Conservation (phyloP, 257 asterid species). For the Solanum rostratum region DNA sequence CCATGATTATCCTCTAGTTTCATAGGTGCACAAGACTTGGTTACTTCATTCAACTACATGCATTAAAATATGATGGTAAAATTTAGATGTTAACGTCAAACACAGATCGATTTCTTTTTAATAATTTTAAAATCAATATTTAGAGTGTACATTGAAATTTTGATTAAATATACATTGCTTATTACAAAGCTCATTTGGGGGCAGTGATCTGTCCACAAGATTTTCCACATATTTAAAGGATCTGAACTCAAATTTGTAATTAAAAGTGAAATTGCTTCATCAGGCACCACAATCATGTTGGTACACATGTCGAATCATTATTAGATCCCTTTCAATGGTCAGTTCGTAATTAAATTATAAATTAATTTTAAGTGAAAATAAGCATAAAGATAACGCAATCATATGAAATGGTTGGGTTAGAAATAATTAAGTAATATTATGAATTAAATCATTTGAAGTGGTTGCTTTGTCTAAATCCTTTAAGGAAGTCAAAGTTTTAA, state of each 20-base stretch:
- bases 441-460: neutral
- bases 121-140: too few species aligned
- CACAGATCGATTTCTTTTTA: too few species aligned
- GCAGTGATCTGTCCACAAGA: too few species aligned
- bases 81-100: neutral
- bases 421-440: neutral
- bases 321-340: neutral
- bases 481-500: neutral
- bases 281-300: too few species aligned
- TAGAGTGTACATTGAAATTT: too few species aligned
- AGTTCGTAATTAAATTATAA: neutral
- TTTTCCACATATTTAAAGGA: too few species aligned
- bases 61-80: neutral
- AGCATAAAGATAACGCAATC: neutral
- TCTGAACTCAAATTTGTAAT: too few species aligned
- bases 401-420: neutral
- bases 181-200: too few species aligned
- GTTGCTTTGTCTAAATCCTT: neutral
- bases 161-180: too few species aligned
- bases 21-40: neutral
- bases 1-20: neutral
- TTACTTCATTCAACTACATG: neutral
- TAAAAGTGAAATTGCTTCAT: too few species aligned
- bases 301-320: neutral
- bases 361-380: neutral